A percentile compares a stretch with the other conserved stretches of the same genome.
These are phyloP conservation scores for Curvularia sp. DNA, from an alignment of 2,329 filamentous ascomycete genomes.

Conservation along the genomic window DNA sequence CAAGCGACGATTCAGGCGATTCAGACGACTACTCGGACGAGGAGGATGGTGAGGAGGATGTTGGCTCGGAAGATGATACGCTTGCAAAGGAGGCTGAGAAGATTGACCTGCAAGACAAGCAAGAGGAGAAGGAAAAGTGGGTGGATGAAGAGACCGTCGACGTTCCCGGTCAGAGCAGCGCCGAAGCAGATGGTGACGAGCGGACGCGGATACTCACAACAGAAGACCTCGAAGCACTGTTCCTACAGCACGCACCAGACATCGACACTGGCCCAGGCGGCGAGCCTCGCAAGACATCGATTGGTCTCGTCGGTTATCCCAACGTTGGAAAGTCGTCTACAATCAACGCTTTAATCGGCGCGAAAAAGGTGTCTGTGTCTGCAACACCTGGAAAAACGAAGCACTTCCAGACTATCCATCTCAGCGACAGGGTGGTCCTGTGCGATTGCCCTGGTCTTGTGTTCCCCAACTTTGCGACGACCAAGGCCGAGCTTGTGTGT, in stretches of 20 bases:
- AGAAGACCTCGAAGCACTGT: slow-evolving; percentile 88
- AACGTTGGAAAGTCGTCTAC: slow-evolving; percentile 99
- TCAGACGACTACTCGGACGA: slow-evolving; percentile 50
- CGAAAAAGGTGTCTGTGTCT: slow-evolving; percentile 98
- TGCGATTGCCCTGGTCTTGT: slow-evolving; percentile 99
- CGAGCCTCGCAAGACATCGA: slow-evolving; percentile 74
- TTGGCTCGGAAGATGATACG: slow-evolving; percentile 59
- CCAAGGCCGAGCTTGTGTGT: slow-evolving; percentile 94
- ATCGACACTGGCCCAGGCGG: slow-evolving; percentile 59
- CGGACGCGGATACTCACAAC: slow-evolving; percentile 81
- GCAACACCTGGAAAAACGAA: slow-evolving; percentile 98
- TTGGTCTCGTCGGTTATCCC: slow-evolving; percentile 95
- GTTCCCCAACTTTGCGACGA: slow-evolving; percentile 96
- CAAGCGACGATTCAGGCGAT: slow-evolving; percentile 50
- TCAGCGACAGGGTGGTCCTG: slow-evolving; percentile 86
- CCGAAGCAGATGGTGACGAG: slow-evolving; percentile 52
- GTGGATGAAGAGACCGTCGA: slow-evolving; percentile 51
- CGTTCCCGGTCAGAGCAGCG: slow-evolving; percentile 46
- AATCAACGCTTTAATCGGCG: slow-evolving; percentile 97
- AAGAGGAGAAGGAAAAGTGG: slow-evolving; percentile 52
- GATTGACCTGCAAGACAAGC: slow-evolving; percentile 55
- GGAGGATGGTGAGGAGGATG: slow-evolving; percentile 54
- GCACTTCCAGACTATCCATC: slow-evolving; percentile 97
- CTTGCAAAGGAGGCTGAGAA: slow-evolving; percentile 55
- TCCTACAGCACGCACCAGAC: slow-evolving; percentile 75